Conservation (phyloP, 345 rosid genomes). For the Nasturtium officinale region DNA sequence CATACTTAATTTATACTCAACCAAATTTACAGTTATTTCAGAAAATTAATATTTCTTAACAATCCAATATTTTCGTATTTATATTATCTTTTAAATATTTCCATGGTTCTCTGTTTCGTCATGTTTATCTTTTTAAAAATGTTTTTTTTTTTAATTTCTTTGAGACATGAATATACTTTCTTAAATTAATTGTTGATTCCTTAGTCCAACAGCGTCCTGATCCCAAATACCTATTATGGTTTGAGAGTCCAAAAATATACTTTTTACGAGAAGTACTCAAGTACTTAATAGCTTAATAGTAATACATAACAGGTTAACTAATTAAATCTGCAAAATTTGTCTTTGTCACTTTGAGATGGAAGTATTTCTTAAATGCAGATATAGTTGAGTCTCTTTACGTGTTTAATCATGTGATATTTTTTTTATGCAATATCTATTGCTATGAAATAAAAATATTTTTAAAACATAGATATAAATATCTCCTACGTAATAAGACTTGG, state of each 20-base stretch:
- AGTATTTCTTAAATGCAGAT: not conserved
- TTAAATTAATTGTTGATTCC: not conserved
- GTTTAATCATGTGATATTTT: not conserved
- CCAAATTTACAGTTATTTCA: not conserved
- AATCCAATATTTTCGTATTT: not conserved
- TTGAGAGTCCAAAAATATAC: not conserved
- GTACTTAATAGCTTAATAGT: not conserved
- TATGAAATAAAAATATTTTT: not conserved
- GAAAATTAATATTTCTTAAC: not conserved
- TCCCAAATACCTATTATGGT: not conserved
- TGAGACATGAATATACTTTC: not conserved
- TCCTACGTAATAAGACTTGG: not conserved
- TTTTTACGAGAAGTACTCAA: not conserved
- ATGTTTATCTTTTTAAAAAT: not conserved
- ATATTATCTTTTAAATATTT: not conserved
- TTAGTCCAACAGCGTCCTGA: not conserved
- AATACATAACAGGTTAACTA: not conserved
- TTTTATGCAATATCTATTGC: not conserved
- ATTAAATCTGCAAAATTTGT: not conserved
- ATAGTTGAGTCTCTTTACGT: not conserved
- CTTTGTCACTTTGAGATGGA: constrained; percentile 1
- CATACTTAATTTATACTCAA: not conserved
- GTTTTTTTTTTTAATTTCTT: not conserved
- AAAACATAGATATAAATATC: not conserved
- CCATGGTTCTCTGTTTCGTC: not conserved